phyloP scores from a whole-genome alignment of 441 rosid genomes.

The Gossypium davidsonii region DNA sequence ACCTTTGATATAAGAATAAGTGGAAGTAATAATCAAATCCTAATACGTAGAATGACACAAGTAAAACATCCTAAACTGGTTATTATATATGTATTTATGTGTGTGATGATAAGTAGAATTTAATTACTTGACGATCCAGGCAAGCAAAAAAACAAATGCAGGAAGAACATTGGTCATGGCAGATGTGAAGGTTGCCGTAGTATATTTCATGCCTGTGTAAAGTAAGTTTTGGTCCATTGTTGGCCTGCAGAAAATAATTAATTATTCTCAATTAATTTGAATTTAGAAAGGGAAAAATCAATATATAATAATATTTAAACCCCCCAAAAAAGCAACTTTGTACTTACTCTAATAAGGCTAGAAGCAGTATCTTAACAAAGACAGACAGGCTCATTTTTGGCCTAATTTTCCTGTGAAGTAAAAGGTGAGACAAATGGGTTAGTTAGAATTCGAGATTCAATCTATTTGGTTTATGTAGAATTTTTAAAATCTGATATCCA shows the following conservation, averaged over 20 bases:
- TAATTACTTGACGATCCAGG: constrained; percentile 47
- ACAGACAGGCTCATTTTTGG: constrained; percentile 50
- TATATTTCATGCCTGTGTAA: constrained; percentile 61
- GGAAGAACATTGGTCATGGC: constrained; percentile 65
- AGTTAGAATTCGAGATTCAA: not conserved
- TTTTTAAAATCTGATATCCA: not conserved
- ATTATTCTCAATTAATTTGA: not conserved
- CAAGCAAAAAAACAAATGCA: constrained; percentile 57
- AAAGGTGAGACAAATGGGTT: not conserved
- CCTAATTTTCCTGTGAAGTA: constrained; percentile 43
- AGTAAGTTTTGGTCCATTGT: constrained; percentile 58
- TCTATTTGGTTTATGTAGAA: not conserved
- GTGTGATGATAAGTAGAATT: not conserved
- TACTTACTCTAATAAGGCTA: constrained; percentile 57
- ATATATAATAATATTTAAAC: not conserved
- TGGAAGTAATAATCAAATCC: too few relatives aligned
- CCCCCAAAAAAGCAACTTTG: not conserved
- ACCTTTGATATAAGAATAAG: too few relatives aligned
- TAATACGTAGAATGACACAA: too few relatives aligned
- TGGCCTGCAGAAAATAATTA: constrained; percentile 35
- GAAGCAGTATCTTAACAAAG: constrained; percentile 43
- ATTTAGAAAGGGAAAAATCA: not conserved
- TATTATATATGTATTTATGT: not conserved
- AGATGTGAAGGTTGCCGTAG: constrained; percentile 57
- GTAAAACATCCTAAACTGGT: not conserved